These are phyloP conservation scores for peach (Prunus persica) DNA, from an alignment of 306 rosid genomes.

Conservation along the genomic window Prunus_persica_NCBIv2 NC_034011.1:19203501-19204000, in stretches of 20 bases:
- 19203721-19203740: not conserved
- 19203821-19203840: not conserved
- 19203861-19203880: not conserved
- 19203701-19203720: not conserved
- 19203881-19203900: constrained; percentile 2
- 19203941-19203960: not conserved
- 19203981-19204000: constrained; percentile 9
- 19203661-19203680: not conserved
- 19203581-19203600: not conserved
- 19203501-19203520: not conserved
- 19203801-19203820: not conserved
- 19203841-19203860: not conserved
- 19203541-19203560: not conserved
- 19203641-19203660: not conserved
- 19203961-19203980: not conserved
- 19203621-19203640: not conserved
- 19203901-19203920: not conserved
- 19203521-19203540: not conserved
- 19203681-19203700: too few relatives aligned
- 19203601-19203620: not conserved
- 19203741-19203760: not conserved
- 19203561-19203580: too few relatives aligned
- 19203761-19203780: not conserved
- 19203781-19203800: not conserved
- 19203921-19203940: not conserved